Conservation (phyloP, 2,329 filamentous ascomycete species). For the Gnomoniopsis smithogilvyi region DNA sequence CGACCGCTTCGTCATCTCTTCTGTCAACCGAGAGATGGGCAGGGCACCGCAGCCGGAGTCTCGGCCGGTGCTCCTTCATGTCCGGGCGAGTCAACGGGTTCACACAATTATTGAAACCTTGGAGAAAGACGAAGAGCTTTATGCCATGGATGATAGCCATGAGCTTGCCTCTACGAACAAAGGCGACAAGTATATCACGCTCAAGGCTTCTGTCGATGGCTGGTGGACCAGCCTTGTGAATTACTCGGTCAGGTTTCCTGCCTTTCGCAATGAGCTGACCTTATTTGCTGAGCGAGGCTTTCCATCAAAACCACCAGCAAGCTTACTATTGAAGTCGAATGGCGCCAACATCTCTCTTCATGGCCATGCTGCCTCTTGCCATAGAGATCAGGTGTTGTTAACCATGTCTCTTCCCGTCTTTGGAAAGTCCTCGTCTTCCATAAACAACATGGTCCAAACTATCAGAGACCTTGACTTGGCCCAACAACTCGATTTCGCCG, state of each 20-base stretch:
- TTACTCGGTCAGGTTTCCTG: neutral
- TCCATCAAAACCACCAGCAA: conserved; percentile 2
- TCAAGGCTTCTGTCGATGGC: conserved; percentile 4
- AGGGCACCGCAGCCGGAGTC: conserved; percentile 3
- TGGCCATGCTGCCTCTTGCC: neutral
- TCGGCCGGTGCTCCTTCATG: conserved; percentile 12
- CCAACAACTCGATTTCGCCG: conserved; percentile 13
- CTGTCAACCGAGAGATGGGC: conserved; percentile 14
- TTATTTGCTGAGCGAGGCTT: neutral
- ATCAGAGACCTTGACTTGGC: conserved; percentile 11
- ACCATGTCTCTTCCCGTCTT: conserved; percentile 14
- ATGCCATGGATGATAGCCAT: neutral
- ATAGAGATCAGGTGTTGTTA: conserved; percentile 8
- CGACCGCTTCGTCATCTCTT: conserved; percentile 29
- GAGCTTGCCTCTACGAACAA: neutral
- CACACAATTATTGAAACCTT: neutral
- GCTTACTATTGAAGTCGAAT: neutral
- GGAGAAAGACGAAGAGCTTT: neutral
- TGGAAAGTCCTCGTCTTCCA: neutral
- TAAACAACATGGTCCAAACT: neutral
- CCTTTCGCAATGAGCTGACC: neutral
- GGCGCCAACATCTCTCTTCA: neutral
- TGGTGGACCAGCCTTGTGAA: neutral
- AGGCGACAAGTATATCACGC: neutral
- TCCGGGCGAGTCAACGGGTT: conserved; percentile 3